Conservation (phyloP, 192 early-diverging fungal genomes). For the Podochytrium sp. region DNA sequence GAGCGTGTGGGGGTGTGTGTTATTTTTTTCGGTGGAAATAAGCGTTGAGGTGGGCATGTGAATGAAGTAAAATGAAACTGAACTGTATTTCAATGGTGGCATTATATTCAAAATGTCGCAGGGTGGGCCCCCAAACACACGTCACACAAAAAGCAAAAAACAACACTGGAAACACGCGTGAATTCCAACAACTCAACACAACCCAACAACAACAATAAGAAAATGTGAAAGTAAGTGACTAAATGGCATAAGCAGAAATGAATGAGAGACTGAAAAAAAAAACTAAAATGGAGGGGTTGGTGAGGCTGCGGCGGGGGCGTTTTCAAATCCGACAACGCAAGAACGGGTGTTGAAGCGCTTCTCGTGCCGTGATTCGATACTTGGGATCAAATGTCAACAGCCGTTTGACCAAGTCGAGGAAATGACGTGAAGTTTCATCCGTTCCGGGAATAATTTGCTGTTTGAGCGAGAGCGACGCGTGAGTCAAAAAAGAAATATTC, state of each 20-base stretch:
- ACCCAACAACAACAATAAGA: too few species aligned
- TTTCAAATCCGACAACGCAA: constrained; percentile 45
- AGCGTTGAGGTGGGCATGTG: background rate
- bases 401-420: constrained; percentile 73
- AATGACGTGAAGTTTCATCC: constrained; percentile 40
- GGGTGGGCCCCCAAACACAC: too few species aligned
- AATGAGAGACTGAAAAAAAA: background rate
- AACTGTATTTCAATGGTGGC: background rate
- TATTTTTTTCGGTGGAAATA: background rate
- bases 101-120: too few species aligned
- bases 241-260: background rate
- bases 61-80: background rate
- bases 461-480: background rate
- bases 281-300: background rate
- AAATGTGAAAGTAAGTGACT: too few species aligned
- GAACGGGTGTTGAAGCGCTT: constrained; percentile 86
- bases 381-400: constrained; percentile 82
- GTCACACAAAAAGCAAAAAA: too few species aligned
- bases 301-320: background rate
- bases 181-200: too few species aligned
- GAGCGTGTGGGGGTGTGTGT: constrained; percentile 1
- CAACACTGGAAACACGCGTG: too few species aligned
- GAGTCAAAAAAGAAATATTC: background rate
- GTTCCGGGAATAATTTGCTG: constrained; percentile 41
- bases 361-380: constrained; percentile 76